Conservation (phyloP, 73 alveolate species). For the Paramecium sexaurelia region DNA sequence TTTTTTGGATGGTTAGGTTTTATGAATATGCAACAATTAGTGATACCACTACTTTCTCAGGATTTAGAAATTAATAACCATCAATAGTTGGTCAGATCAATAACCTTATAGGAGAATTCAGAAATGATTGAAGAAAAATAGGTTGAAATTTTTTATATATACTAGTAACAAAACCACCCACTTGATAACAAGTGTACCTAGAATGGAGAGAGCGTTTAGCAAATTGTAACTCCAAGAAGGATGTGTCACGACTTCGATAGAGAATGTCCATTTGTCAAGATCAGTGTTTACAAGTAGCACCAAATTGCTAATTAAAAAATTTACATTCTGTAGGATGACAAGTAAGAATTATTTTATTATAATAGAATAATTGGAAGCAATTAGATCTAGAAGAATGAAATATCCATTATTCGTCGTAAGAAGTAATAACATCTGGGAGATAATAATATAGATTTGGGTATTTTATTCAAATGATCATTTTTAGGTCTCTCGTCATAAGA, state of each 20-base stretch:
- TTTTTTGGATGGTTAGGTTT: not conserved
- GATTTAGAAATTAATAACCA: not conserved
- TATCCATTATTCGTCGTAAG: not conserved
- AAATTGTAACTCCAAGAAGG: not conserved
- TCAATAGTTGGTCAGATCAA: not conserved
- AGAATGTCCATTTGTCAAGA: not conserved
- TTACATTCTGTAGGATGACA: not conserved
- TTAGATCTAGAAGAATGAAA: not conserved
- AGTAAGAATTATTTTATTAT: not conserved
- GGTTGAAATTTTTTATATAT: not conserved
- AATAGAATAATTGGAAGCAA: conserved; percentile 27
- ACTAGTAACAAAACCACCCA: not conserved
- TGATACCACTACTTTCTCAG: not conserved
- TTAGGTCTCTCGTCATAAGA: not conserved
- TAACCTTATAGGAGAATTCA: not conserved
- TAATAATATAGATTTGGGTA: conserved; percentile 1
- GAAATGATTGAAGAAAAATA: not conserved
- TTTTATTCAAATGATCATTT: not conserved
- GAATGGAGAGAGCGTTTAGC: not conserved
- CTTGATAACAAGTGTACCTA: not conserved
- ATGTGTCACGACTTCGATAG: not conserved
- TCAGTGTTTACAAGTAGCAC: conserved; percentile 26
- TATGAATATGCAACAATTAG: not conserved
- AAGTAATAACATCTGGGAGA: not conserved
- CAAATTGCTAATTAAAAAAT: not conserved